These are phyloP conservation scores for Schizophyllum amplum DNA, from an alignment of 1,284 basidiomycete genomes.

Conservation along the genomic window DNA sequence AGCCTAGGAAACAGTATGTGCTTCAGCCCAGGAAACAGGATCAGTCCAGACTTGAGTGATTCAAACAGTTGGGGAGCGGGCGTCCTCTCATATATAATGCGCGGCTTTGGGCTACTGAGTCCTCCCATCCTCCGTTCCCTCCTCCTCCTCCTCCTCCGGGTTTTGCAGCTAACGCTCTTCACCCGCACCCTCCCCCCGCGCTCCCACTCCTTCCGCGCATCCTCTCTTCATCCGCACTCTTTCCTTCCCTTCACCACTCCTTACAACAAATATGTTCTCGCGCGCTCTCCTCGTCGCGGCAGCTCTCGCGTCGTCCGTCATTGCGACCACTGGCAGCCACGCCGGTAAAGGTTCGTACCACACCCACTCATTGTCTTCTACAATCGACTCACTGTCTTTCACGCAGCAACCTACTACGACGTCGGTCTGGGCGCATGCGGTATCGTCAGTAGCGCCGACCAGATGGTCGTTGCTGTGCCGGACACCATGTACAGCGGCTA, in stretches of 20 bases:
- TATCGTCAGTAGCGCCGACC: conserved; percentile 18
- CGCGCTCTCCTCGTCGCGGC: not conserved
- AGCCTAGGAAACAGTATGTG: too few relatives aligned
- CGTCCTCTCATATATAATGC: too few relatives aligned
- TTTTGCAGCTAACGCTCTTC: too few relatives aligned
- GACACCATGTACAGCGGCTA: conserved; percentile 22
- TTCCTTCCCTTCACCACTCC: not conserved
- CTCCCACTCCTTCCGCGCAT: not conserved
- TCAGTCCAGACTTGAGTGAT: too few relatives aligned
- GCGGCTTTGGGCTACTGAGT: too few relatives aligned
- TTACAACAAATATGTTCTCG: not conserved
- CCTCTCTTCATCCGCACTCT: not conserved
- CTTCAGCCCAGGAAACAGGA: too few relatives aligned
- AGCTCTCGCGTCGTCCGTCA: not conserved
- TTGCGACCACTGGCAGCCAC: not conserved
- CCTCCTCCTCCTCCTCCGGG: too few relatives aligned
- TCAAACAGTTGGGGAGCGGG: too few relatives aligned
- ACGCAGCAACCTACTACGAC: conserved; percentile 22
- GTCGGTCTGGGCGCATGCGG: conserved; percentile 31
- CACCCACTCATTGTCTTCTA: too few relatives aligned
- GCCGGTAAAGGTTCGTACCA: conserved; percentile 6
- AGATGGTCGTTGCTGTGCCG: conserved; percentile 27
- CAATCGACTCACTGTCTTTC: not conserved
- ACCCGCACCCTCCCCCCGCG: not conserved
- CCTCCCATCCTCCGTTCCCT: too few relatives aligned